Percentiles rank a stretch among this genome's conserved stretches.
These are phyloP conservation scores for Dioscorea alata DNA, from an alignment of 106 monocot genomes.

Conservation along the genomic window DNA sequence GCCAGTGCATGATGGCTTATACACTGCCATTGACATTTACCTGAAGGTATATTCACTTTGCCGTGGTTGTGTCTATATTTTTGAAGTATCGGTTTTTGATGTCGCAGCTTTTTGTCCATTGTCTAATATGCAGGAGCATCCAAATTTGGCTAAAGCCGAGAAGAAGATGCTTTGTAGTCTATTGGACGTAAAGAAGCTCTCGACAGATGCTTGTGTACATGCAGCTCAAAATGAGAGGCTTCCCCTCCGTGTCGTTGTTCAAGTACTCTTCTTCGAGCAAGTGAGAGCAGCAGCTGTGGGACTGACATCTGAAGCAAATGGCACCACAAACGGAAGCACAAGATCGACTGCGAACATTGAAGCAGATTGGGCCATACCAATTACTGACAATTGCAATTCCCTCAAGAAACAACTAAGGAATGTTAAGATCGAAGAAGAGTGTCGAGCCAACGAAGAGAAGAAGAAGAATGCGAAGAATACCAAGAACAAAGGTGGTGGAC, in stretches of 20 bases:
- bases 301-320: neutral
- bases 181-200: conserved; percentile 67
- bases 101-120: too few species aligned
- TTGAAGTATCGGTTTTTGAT: too few species aligned
- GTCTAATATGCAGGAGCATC: conserved; percentile 44
- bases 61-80: too few species aligned
- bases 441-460: conserved; percentile 7
- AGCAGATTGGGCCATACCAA: conserved; percentile 25
- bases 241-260: conserved; percentile 70
- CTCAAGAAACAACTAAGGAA: conserved; percentile 28
- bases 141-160: conserved; percentile 45
- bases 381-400: conserved; percentile 14
- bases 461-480: conserved; percentile 8
- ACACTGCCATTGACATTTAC: conserved; percentile 71
- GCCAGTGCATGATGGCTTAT: conserved; percentile 63
- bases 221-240: conserved; percentile 69
- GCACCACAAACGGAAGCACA: conserved; percentile 13
- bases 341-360: conserved; percentile 14
- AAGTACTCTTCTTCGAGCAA: conserved; percentile 82
- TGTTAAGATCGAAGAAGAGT: conserved; percentile 20
- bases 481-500: conserved; percentile 24
- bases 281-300: conserved; percentile 20
- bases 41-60: conserved; percentile 40
- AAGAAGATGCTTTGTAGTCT: conserved; percentile 57
- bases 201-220: conserved; percentile 55